phyloP scores from a whole-genome alignment of 768 basidiomycete species.

The Mycena venus region DNA sequence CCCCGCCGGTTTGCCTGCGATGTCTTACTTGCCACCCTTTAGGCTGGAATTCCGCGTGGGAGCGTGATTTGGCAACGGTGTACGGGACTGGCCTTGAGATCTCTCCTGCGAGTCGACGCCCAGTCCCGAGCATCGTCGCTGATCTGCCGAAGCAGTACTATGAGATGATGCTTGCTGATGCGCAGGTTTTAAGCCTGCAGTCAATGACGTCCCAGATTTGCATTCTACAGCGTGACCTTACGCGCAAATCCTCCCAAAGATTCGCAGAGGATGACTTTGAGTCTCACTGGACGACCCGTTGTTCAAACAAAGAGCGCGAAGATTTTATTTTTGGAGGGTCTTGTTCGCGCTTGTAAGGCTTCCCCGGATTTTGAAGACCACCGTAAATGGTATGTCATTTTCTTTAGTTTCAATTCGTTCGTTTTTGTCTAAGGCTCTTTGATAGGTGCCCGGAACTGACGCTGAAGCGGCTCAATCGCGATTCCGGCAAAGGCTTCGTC shows the following conservation, averaged over 20 bases:
- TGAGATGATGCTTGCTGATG: constrained; percentile 21
- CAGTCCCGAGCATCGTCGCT: neutral
- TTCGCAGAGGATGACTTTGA: constrained; percentile 35
- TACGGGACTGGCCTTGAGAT: constrained; percentile 15
- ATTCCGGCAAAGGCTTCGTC: constrained; percentile 29
- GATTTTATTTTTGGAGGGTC: constrained; percentile 34
- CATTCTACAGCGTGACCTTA: constrained; percentile 29
- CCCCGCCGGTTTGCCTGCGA: neutral
- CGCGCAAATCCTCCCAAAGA: constrained; percentile 20
- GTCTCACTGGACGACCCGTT: constrained; percentile 26
- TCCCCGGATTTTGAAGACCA: constrained; percentile 32
- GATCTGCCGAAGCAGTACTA: constrained; percentile 4
- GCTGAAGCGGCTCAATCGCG: constrained; percentile 26
- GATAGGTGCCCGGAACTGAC: constrained; percentile 33
- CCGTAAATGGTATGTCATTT: constrained; percentile 7
- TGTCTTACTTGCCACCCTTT: too few species aligned
- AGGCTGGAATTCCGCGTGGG: constrained; percentile 30
- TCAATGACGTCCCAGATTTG: constrained; percentile 22
- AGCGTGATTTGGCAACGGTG: constrained; percentile 6
- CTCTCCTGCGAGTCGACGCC: neutral
- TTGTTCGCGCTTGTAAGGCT: constrained; percentile 30
- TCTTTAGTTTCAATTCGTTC: too few species aligned
- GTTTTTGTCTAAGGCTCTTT: neutral
- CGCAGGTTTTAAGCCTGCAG: constrained; percentile 3
- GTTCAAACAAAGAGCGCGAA: constrained; percentile 29